These are phyloP conservation scores for Neurospora sp. DNA, from an alignment of 495 filamentous ascomycete genomes.

Conservation along the genomic window DNA sequence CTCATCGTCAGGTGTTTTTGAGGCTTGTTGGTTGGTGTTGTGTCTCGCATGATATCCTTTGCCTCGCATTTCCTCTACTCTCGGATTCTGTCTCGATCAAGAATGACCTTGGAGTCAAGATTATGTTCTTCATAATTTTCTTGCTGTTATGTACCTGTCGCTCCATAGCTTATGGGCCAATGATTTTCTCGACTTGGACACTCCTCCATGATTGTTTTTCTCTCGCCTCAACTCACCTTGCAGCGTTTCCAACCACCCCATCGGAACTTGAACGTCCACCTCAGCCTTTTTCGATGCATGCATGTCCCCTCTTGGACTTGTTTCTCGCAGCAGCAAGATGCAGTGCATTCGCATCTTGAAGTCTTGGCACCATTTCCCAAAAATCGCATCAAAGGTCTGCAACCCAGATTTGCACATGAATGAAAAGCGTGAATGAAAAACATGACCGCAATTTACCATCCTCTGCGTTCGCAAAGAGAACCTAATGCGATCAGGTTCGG, in stretches of 20 bases:
- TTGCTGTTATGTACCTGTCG: neutral
- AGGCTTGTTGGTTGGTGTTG: neutral
- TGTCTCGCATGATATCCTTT: neutral
- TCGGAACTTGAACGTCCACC: neutral
- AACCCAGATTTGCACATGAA: neutral
- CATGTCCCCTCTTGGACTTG: neutral
- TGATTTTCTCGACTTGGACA: neutral
- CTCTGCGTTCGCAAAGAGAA: neutral
- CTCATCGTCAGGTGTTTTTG: neutral
- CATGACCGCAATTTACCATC: neutral
- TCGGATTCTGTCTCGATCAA: neutral
- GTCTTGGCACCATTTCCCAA: neutral
- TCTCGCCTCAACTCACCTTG: neutral
- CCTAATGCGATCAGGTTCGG: neutral
- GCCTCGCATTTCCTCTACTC: neutral
- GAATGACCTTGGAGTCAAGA: neutral
- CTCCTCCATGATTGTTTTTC: neutral
- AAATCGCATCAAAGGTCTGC: neutral
- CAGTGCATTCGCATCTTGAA: neutral
- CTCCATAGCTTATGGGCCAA: neutral
- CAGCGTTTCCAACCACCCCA: neutral
- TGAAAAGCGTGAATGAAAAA: neutral
- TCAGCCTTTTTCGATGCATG: neutral
- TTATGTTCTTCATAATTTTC: neutral
- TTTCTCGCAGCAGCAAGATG: neutral